phyloP scores from a whole-genome alignment of 2,329 filamentous ascomycete species.

The Fusarium coicis region DNA sequence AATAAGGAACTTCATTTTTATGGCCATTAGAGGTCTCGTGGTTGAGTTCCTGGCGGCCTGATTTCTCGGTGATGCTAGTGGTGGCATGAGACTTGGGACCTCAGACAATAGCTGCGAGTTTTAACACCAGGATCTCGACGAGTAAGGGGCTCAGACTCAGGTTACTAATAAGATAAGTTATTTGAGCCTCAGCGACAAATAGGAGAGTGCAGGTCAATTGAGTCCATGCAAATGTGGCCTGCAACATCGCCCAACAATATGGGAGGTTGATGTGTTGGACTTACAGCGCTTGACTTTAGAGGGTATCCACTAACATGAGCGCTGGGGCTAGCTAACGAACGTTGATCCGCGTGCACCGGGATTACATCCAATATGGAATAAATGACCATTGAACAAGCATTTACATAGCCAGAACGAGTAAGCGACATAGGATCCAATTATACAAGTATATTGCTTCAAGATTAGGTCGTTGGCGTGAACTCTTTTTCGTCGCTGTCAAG shows the following conservation, averaged over 20 bases:
- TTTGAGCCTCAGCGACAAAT: neutral
- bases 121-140: neutral
- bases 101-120: neutral
- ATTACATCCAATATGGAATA: neutral
- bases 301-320: neutral
- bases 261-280: neutral
- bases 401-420: accelerated
- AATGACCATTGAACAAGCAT: neutral
- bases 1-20: neutral
- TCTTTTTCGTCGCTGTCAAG: neutral
- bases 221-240: neutral
- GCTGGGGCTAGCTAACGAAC: neutral
- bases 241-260: neutral
- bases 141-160: accelerated
- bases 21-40: neutral
- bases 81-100: neutral
- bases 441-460: neutral
- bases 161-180: accelerated
- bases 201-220: accelerated
- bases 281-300: neutral
- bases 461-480: neutral
- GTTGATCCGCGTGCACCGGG: neutral
- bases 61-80: neutral
- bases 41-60: neutral
- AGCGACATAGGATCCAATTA: neutral